Base-by-base conservation (phyloP, 352 stramenopile genomes). In the Peronospora belbahrii region DNA sequence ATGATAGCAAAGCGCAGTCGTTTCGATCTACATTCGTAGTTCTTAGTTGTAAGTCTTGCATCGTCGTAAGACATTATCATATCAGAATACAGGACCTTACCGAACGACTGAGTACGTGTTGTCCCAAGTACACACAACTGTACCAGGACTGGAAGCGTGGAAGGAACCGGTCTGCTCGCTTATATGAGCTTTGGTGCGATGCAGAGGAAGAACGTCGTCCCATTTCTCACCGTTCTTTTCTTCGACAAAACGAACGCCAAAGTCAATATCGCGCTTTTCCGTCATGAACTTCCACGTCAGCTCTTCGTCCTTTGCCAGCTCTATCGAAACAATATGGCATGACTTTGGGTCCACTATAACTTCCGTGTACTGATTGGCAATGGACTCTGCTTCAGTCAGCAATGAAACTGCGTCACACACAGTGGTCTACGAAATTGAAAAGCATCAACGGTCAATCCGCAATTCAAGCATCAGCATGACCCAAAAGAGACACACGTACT, bases 51-150 rank as follows among this genome's bases (percentile, higher is more conserved):
- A 14, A 33, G 10, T 10, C 18, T 22, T 28, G 13, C 19, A 39
- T 39, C 33, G 9, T 19, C 31, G 33, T 39, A 39, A 23, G 33
- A 23, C 30, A 36, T 18, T 13, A 38, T 5, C 1, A 13, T 15
- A 39, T 18, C 6, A 10, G 15, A 33, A 31, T 33, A n/a, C 32
- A n/a, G 24, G 18, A 24, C 36, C 65, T 27, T 52, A 86, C 74
- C 71, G 65, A 28, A 83, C 56, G 10, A 64, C 37, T 0, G 74
- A 86, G 39, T 72, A 83, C 5, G 51, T 66, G 47, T 86, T 86
- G 46, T 83, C 65, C 74, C 74, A 86, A 17, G 52, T 83, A 40
- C 83, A 63, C 17, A 75, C 47, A 34, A 82, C 46, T 5, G 67
- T 86, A 2, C 74, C 69, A 6, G 54, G 35, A 23, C 2, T 52